These are phyloP conservation scores for Macrotyloma uniflorum DNA, from an alignment of 306 rosid species.

Conservation along the genomic window DNA sequence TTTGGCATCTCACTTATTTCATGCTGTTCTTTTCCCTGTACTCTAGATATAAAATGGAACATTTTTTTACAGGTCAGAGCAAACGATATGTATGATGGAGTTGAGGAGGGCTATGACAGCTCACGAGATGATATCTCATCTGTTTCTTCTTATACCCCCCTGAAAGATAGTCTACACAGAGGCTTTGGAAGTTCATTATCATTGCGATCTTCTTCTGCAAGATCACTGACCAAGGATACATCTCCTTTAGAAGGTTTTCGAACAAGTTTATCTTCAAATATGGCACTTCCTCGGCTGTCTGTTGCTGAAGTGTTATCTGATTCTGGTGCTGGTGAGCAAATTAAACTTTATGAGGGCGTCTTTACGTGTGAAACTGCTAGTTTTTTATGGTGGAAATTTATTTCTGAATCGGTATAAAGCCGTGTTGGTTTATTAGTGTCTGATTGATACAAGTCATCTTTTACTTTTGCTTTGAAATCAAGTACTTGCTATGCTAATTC, in stretches of 20 bases:
- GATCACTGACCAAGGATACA: constrained; percentile 66
- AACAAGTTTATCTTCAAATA: constrained; percentile 74
- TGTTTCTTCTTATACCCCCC: constrained; percentile 89
- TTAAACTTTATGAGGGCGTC: constrained; percentile 22
- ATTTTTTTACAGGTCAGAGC: constrained; percentile 76
- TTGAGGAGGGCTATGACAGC: constrained; percentile 95
- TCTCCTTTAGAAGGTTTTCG: constrained; percentile 62
- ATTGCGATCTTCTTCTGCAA: constrained; percentile 74
- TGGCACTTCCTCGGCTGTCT: constrained; percentile 71
- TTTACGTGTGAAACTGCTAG: constrained; percentile 4
- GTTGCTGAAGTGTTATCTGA: constrained; percentile 77
- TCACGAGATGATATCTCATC: constrained; percentile 92
- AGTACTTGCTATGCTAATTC: constrained; percentile 37
- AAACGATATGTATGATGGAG: constrained; percentile 71
- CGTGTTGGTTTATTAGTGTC: background rate
- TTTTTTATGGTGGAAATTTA: constrained; percentile 23
- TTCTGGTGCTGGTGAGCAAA: constrained; percentile 59
- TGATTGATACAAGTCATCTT: background rate
- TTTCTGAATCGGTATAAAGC: constrained; percentile 22
- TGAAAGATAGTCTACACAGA: constrained; percentile 68
- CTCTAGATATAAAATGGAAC: constrained; percentile 35
- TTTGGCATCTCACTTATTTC: constrained; percentile 12
- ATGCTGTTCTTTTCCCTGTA: constrained; percentile 20
- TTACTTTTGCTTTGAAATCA: constrained; percentile 25
- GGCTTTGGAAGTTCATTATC: constrained; percentile 85